A percentile compares a stretch with the other conserved stretches of the same genome.
phyloP scores from a whole-genome alignment of 164 flowering plant genomes.

The Kalanchoe fedtschenkoi region DNA sequence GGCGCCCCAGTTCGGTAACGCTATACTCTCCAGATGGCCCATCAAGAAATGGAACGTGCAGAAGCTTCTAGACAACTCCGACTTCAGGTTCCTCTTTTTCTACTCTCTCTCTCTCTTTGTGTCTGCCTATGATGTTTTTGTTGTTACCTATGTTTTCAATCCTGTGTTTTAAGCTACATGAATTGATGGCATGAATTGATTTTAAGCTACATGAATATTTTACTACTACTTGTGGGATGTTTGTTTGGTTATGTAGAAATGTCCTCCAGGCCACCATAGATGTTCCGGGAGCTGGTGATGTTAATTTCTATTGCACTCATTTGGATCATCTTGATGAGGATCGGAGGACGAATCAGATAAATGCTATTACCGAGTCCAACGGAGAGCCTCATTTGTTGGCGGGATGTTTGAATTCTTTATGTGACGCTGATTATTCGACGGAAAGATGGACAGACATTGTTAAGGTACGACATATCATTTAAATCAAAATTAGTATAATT shows the following conservation, averaged over 20 bases:
- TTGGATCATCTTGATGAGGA: conserved; percentile 87
- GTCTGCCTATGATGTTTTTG: too few relatives aligned
- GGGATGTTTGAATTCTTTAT: conserved; percentile 84
- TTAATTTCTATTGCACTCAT: conserved; percentile 74
- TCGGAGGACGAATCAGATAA: conserved; percentile 93
- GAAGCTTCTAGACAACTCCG: conserved; percentile 51
- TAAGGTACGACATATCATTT: conserved; percentile 30
- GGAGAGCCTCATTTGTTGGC: conserved; percentile 68
- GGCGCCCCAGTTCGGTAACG: conserved; percentile 72
- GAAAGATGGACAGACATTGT: conserved; percentile 91
- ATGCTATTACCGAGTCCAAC: conserved; percentile 50
- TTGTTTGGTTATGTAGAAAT: conserved; percentile 39
- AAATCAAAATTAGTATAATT: background rate
- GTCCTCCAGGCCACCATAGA: conserved; percentile 77
- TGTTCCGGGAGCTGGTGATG: conserved; percentile 64
- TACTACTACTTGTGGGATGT: too few relatives aligned
- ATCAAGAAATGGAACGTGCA: conserved; percentile 44
- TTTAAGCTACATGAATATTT: too few relatives aligned
- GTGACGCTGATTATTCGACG: conserved; percentile 70
- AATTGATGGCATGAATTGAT: too few relatives aligned
- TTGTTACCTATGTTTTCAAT: too few relatives aligned
- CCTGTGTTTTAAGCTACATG: too few relatives aligned
- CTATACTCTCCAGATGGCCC: conserved; percentile 53
- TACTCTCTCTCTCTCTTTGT: too few relatives aligned
- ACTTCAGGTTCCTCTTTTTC: conserved; percentile 39